Evolutionary conservation across 2,329 filamentous ascomycete genomes (phyloP).

Genomic region (Myriangium duriaei): DNA sequence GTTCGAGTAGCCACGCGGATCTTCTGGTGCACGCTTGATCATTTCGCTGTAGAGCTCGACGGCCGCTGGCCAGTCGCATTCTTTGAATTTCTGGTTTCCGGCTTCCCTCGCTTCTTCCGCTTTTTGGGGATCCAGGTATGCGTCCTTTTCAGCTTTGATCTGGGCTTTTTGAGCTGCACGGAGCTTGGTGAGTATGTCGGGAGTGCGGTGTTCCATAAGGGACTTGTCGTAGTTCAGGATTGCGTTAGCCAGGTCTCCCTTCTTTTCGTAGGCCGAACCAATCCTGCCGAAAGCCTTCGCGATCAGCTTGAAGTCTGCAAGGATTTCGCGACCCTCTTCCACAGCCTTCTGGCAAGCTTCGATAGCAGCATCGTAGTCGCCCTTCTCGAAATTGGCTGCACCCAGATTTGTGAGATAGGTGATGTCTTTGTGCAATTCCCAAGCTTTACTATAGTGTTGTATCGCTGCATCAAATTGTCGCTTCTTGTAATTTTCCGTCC

Average conservation of each 20-base stretch:
- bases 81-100: slow-evolving; percentile 95
- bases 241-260: slow-evolving; percentile 65
- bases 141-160: slow-evolving; percentile 57
- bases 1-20: slow-evolving; percentile 92
- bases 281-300: slow-evolving; percentile 97
- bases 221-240: slow-evolving; percentile 87
- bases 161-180: slow-evolving; percentile 81
- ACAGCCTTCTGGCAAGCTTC: slow-evolving; percentile 79
- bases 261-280: slow-evolving; percentile 83
- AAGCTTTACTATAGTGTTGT: slow-evolving; percentile 85
- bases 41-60: slow-evolving; percentile 93
- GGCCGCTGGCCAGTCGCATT: slow-evolving; percentile 84
- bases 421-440: slow-evolving; percentile 91
- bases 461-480: slow-evolving; percentile 91
- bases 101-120: slow-evolving; percentile 91
- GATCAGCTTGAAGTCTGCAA: slow-evolving; percentile 95
- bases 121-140: slow-evolving; percentile 82
- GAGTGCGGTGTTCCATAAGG: slow-evolving; percentile 90
- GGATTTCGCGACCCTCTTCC: slow-evolving; percentile 75
- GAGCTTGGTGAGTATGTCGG: slow-evolving; percentile 85
- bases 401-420: slow-evolving; percentile 95
- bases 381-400: slow-evolving; percentile 91
- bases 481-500: slow-evolving; percentile 97
- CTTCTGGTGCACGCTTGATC: slow-evolving; percentile 87
- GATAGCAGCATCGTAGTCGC: slow-evolving; percentile 78